Percentiles rank a stretch among this genome's conserved stretches.
These are phyloP conservation scores for Penicillium sp. DNA, from an alignment of 2,329 filamentous ascomycete species.

Conservation along the genomic window DNA sequence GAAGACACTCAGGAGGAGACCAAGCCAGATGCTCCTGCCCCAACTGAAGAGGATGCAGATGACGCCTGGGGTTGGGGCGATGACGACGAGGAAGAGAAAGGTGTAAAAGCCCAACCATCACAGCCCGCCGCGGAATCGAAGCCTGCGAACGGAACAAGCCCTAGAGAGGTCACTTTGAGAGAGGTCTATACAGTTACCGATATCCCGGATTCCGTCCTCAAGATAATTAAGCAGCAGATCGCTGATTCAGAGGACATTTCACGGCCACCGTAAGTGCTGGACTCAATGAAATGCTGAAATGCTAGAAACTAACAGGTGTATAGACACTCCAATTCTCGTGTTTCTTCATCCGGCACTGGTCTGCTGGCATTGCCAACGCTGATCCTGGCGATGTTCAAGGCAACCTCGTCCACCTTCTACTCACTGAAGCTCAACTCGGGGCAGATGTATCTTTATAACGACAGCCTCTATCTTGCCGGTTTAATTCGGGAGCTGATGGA, in stretches of 20 bases:
- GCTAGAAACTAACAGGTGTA: conserved; percentile 19
- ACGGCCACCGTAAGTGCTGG: conserved; percentile 34
- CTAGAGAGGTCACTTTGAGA: conserved; percentile 70
- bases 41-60: conserved; percentile 38
- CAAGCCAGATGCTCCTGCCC: conserved; percentile 12
- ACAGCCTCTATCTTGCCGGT: conserved; percentile 58
- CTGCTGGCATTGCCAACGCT: conserved; percentile 48
- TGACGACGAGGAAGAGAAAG: conserved; percentile 48
- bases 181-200: conserved; percentile 88
- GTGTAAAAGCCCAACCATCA: conserved; percentile 12
- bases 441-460: conserved; percentile 66
- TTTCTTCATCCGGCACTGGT: conserved; percentile 43
- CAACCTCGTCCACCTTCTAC: conserved; percentile 48
- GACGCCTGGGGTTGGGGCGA: conserved; percentile 89
- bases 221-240: conserved; percentile 43
- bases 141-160: conserved; percentile 24
- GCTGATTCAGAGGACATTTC: conserved; percentile 41
- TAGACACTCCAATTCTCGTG: conserved; percentile 35
- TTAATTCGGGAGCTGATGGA: conserved; percentile 50
- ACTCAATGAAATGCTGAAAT: not conserved
- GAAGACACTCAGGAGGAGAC: conserved; percentile 35
- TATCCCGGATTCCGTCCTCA: conserved; percentile 72
- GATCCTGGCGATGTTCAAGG: conserved; percentile 52
- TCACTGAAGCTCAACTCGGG: conserved; percentile 47
- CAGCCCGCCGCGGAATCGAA: conserved; percentile 17